phyloP scores from a whole-genome alignment of 495 filamentous ascomycete species.

The Hyaloscypha finlandica region DNA sequence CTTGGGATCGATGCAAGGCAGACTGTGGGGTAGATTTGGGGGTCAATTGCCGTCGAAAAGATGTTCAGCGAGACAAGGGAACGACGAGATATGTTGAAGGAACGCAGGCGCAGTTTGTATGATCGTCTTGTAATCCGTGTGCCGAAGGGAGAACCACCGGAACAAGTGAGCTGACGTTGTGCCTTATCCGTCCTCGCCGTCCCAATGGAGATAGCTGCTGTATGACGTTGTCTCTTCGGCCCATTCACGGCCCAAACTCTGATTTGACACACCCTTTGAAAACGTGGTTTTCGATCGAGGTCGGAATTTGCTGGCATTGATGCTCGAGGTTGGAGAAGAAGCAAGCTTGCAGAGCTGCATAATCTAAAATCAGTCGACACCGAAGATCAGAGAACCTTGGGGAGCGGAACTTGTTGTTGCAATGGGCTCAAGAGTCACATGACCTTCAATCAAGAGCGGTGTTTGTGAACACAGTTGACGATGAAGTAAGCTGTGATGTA shows the following conservation, averaged over 20 bases:
- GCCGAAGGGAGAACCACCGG: background rate
- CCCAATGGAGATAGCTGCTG: background rate
- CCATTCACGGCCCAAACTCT: background rate
- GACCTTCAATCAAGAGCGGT: background rate
- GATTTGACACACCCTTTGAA: background rate
- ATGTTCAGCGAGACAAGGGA: background rate
- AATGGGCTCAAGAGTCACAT: background rate
- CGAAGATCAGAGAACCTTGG: background rate
- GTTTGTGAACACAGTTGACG: background rate
- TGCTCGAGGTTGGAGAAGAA: background rate
- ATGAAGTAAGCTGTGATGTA: too few relatives aligned
- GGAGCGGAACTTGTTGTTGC: background rate
- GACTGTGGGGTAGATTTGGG: background rate
- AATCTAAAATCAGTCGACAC: background rate
- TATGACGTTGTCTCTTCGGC: conserved; percentile 1
- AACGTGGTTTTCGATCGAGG: background rate
- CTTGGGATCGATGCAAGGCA: background rate
- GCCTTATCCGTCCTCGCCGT: background rate
- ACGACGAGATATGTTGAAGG: background rate
- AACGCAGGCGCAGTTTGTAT: background rate
- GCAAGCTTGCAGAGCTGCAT: background rate
- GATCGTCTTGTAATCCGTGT: background rate
- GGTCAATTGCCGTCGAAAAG: background rate
- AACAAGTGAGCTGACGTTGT: background rate
- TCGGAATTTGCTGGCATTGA: background rate